Percentiles rank a stretch among this genome's conserved stretches.
These are phyloP conservation scores for Coemansia pectinata DNA, from an alignment of 192 early-diverging fungal genomes.

Conservation along the genomic window DNA sequence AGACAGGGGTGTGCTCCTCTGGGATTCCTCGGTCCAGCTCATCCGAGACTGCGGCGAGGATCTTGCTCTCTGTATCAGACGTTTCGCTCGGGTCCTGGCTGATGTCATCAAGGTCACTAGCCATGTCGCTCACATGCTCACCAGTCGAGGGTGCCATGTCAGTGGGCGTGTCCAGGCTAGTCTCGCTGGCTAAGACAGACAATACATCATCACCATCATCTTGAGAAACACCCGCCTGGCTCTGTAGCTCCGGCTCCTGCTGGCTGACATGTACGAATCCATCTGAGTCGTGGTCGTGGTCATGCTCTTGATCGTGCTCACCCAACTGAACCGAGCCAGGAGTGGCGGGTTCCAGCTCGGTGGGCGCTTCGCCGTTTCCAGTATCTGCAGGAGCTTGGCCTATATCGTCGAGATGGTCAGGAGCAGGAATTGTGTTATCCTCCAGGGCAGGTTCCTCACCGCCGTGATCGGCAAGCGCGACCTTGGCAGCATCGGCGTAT, in stretches of 20 bases:
- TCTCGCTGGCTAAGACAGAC: neutral
- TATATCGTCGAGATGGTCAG: neutral
- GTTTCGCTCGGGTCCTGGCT: neutral
- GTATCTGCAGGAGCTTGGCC: neutral
- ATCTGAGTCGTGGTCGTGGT: constrained; percentile 38
- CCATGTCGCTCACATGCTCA: neutral
- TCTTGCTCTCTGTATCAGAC: neutral
- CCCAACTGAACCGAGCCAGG: neutral
- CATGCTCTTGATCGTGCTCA: neutral
- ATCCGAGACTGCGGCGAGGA: neutral
- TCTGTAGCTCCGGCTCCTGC: constrained; percentile 14
- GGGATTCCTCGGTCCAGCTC: neutral
- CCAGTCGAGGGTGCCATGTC: neutral
- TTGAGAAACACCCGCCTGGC: constrained; percentile 12
- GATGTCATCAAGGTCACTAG: neutral
- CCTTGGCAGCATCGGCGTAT: neutral
- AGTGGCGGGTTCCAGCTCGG: neutral
- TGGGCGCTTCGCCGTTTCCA: neutral
- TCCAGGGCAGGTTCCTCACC: neutral
- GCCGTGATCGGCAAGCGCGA: neutral
- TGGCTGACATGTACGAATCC: constrained; percentile 49
- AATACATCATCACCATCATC: neutral
- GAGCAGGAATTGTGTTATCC: neutral
- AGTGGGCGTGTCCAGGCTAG: neutral
- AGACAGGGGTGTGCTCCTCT: neutral